These are phyloP conservation scores for Nemania serpens DNA, from an alignment of 2,329 filamentous ascomycete species.

Conservation along the genomic window DNA sequence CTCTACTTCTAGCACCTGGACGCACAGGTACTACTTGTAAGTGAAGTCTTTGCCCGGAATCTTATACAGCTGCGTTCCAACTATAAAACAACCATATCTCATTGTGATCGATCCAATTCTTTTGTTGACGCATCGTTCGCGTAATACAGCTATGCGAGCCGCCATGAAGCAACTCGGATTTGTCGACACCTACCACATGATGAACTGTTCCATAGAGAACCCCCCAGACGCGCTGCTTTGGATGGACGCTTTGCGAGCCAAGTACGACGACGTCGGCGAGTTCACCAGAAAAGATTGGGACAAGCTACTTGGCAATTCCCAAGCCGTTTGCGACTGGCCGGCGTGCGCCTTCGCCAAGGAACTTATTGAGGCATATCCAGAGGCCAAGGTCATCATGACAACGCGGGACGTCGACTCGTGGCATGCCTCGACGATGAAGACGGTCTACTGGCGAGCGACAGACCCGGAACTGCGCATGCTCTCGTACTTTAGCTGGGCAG, in stretches of 20 bases:
- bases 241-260: constrained; percentile 68
- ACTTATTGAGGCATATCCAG: constrained; percentile 72
- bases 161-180: constrained; percentile 70
- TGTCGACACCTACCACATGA: constrained; percentile 74
- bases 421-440: constrained; percentile 66
- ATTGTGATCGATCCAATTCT: neutral
- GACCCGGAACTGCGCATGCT: constrained; percentile 64
- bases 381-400: constrained; percentile 72
- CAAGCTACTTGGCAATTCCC: constrained; percentile 67
- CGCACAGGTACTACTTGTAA: constrained; percentile 73
- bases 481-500: constrained; percentile 65
- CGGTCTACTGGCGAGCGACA: constrained; percentile 68
- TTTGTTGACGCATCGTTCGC: constrained; percentile 8
- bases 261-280: constrained; percentile 60
- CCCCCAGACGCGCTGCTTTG: constrained; percentile 70
- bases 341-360: constrained; percentile 70
- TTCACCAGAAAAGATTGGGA: constrained; percentile 73
- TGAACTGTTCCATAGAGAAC: constrained; percentile 71
- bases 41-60: constrained; percentile 41
- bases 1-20: constrained; percentile 71
- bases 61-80: neutral
- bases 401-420: constrained; percentile 69
- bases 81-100: neutral
- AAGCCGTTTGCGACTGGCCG: constrained; percentile 72
- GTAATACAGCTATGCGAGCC: constrained; percentile 59